phyloP scores from a whole-genome alignment of 1,284 basidiomycete genomes.

The Ustanciosporium gigantosporum region DNA sequence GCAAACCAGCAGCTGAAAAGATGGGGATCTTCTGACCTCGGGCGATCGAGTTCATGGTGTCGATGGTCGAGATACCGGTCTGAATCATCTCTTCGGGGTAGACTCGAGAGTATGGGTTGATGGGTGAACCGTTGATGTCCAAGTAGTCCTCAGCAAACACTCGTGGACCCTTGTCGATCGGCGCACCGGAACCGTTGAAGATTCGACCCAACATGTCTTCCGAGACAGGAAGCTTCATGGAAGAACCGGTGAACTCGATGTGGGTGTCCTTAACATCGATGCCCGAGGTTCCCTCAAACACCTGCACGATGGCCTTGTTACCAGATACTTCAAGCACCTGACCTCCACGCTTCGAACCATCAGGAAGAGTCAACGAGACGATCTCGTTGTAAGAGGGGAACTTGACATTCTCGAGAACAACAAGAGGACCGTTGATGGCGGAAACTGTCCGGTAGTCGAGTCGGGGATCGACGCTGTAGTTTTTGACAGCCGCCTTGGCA shows the following conservation, averaged over 20 bases:
- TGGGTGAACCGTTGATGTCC: slow-evolving; percentile 99
- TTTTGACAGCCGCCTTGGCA: slow-evolving; percentile 74
- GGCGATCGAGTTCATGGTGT: slow-evolving; percentile 83
- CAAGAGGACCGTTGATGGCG: slow-evolving; percentile 87
- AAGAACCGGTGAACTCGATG: slow-evolving; percentile 95
- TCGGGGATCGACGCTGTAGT: slow-evolving; percentile 74
- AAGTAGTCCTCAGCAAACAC: slow-evolving; percentile 99
- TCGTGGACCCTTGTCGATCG: slow-evolving; percentile 97
- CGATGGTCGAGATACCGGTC: slow-evolving; percentile 90
- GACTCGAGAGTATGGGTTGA: slow-evolving; percentile 98
- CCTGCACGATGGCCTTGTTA: slow-evolving; percentile 96
- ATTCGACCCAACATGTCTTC: slow-evolving; percentile 99
- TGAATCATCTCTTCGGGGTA: slow-evolving; percentile 99
- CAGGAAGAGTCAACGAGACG: slow-evolving; percentile 91
- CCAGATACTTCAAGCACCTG: slow-evolving; percentile 98
- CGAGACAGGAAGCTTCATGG: slow-evolving; percentile 98
- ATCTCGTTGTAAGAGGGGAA: slow-evolving; percentile 99
- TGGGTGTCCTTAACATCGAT: slow-evolving; percentile 97
- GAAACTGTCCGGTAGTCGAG: slow-evolving; percentile 94
- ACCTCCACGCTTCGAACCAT: slow-evolving; percentile 90
- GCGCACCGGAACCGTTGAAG: slow-evolving; percentile 97
- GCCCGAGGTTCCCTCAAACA: slow-evolving; percentile 97
- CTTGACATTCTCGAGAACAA: slow-evolving; percentile 98
- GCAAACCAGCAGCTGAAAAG: slow-evolving; percentile 97
- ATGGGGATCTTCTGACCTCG: slow-evolving; percentile 99